A percentile compares a stretch with the other conserved stretches of the same genome.
phyloP scores from a whole-genome alignment of 2,329 filamentous ascomycete species.

The Aschersonia sp. region DNA sequence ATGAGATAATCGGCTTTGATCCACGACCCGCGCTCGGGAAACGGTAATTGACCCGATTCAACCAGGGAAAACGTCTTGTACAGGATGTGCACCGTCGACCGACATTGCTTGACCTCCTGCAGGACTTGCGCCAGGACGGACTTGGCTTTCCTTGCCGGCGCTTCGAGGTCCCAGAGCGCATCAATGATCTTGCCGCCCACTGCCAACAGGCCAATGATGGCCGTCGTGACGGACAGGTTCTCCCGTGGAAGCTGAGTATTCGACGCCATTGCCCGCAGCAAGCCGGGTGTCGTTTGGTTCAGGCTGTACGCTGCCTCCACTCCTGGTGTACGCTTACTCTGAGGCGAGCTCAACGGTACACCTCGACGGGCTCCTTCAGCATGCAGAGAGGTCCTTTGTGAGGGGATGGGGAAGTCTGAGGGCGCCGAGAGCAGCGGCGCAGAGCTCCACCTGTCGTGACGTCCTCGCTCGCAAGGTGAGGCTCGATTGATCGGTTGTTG shows the following conservation, averaged over 20 bases:
- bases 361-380: no score
- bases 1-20: constrained; percentile 19
- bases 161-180: constrained; percentile 19
- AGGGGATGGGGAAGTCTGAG: not conserved
- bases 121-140: constrained; percentile 15
- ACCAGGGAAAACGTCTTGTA: constrained; percentile 19
- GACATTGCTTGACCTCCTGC: constrained; percentile 21
- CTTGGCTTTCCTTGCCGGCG: constrained; percentile 12
- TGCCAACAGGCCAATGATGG: constrained; percentile 21
- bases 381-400: no score
- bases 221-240: constrained; percentile 18
- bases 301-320: no score
- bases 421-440: not conserved
- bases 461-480: not conserved
- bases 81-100: constrained; percentile 20
- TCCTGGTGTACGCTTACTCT: no score
- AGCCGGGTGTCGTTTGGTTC: not conserved
- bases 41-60: constrained; percentile 17
- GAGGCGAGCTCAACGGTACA: no score
- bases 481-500: not conserved
- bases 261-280: not conserved
- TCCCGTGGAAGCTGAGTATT: constrained; percentile 7
- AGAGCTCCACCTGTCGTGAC: not conserved
- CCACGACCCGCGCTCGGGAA: constrained; percentile 20
- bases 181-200: constrained; percentile 19